These are phyloP conservation scores for Neoascochyta sp. DNA, from an alignment of 2,329 filamentous ascomycete species.

Conservation along the genomic window DNA sequence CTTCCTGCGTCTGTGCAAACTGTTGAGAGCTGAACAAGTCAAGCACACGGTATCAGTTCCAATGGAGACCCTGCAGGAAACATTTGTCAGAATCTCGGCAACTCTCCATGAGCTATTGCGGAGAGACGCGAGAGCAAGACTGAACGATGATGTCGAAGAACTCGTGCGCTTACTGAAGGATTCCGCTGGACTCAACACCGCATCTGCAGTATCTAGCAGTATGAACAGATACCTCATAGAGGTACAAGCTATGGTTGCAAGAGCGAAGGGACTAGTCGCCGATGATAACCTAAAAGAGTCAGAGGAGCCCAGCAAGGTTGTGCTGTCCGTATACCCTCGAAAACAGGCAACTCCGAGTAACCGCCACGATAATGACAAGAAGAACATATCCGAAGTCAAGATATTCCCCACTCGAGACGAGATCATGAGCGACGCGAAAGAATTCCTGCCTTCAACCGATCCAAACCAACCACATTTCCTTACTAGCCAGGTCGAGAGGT, in stretches of 20 bases:
- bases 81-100: slow-evolving; percentile 6
- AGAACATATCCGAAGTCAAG: slow-evolving; percentile 26
- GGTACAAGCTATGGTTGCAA: slow-evolving; percentile 1
- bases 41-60: neutral
- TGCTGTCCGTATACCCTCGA: slow-evolving; percentile 21
- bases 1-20: slow-evolving; percentile 24
- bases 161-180: slow-evolving; percentile 5
- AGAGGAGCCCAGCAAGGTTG: slow-evolving; percentile 1
- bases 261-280: slow-evolving; percentile 4
- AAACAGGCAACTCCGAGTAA: slow-evolving; percentile 16
- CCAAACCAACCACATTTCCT: slow-evolving; percentile 27
- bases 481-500: slow-evolving; percentile 17
- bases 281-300: neutral
- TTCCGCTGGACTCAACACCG: slow-evolving; percentile 5
- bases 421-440: slow-evolving; percentile 39
- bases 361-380: slow-evolving; percentile 35
- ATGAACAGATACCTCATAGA: slow-evolving; percentile 2
- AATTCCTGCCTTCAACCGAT: slow-evolving; percentile 32
- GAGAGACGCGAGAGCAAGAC: slow-evolving; percentile 13
- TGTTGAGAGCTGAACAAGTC: slow-evolving; percentile 2
- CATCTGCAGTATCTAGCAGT: slow-evolving; percentile 2
- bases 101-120: slow-evolving; percentile 14
- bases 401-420: slow-evolving; percentile 34
- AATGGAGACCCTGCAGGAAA: neutral
- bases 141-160: slow-evolving; percentile 14